Evolutionary conservation across 1,284 basidiomycete species (phyloP).

Genomic region (Austroboletus niveus): DNA sequence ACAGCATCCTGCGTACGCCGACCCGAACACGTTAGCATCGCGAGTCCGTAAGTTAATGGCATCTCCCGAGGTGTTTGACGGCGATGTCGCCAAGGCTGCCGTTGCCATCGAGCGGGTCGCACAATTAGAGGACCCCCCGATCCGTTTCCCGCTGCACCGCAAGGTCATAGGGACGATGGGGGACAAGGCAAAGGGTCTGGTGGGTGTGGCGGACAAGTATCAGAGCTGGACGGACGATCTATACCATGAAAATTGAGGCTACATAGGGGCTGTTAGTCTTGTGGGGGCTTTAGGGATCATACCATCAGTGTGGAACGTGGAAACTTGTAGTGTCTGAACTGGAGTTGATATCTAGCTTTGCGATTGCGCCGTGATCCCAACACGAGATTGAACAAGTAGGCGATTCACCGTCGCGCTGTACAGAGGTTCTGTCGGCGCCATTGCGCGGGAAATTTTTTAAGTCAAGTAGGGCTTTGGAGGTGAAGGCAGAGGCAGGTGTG

Average conservation of each 20-base stretch:
- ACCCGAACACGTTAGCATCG: conserved; percentile 3
- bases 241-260: conserved; percentile 2
- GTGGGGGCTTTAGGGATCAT: too few relatives aligned
- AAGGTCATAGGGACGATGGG: not conserved
- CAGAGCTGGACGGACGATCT: conserved; percentile 33
- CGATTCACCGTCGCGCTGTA: too few relatives aligned
- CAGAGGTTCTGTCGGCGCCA: too few relatives aligned
- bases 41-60: not conserved
- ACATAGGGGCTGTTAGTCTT: too few relatives aligned
- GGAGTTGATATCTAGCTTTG: too few relatives aligned
- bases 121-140: conserved; percentile 12
- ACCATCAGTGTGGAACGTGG: too few relatives aligned
- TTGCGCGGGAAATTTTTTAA: too few relatives aligned
- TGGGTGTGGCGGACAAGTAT: conserved; percentile 21
- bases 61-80: not conserved
- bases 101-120: conserved; percentile 3
- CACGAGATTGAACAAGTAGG: too few relatives aligned
- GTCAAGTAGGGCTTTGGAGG: too few relatives aligned
- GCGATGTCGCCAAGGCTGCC: conserved; percentile 1
- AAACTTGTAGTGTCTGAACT: too few relatives aligned
- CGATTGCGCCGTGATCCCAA: too few relatives aligned
- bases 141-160: conserved; percentile 22
- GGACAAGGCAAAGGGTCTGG: conserved; percentile 17
- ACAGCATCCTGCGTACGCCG: conserved; percentile 1
- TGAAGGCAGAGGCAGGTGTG: too few relatives aligned